These are phyloP conservation scores for Ophiostoma fasciatum DNA, from an alignment of 2,329 filamentous ascomycete genomes.

Conservation along the genomic window DNA sequence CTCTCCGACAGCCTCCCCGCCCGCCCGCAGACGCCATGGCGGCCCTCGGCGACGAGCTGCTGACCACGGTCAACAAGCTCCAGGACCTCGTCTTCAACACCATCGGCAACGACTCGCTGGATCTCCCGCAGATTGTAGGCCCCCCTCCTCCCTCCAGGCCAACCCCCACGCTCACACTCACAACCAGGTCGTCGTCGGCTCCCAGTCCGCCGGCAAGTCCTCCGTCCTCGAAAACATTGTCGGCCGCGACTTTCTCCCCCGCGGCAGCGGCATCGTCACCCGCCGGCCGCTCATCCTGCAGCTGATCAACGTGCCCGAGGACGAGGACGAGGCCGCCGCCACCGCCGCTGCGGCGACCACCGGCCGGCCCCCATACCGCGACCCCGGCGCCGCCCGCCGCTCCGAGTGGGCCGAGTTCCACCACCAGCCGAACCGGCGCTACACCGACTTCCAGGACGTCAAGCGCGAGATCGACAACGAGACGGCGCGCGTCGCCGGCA, in stretches of 20 bases:
- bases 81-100: slow-evolving; percentile 99
- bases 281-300: slow-evolving; percentile 88
- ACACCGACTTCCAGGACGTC: slow-evolving; percentile 96
- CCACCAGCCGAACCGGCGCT: slow-evolving; percentile 94
- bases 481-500: slow-evolving; percentile 90
- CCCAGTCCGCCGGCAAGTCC: slow-evolving; percentile 95
- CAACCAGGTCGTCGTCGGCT: slow-evolving; percentile 83
- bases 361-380: slow-evolving; percentile 51
- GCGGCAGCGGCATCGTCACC: slow-evolving; percentile 93
- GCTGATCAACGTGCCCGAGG: slow-evolving; percentile 87
- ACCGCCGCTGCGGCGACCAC: slow-evolving; percentile 19
- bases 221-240: slow-evolving; percentile 98
- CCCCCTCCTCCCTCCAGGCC: neutral
- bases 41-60: slow-evolving; percentile 85
- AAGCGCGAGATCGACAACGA: slow-evolving; percentile 94
- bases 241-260: slow-evolving; percentile 88
- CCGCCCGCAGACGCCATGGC: slow-evolving; percentile 53
- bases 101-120: slow-evolving; percentile 95
- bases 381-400: slow-evolving; percentile 52
- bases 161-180: slow-evolving; percentile 7
- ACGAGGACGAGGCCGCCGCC: slow-evolving; percentile 51
- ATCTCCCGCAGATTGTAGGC: slow-evolving; percentile 91
- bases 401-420: slow-evolving; percentile 89
- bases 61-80: slow-evolving; percentile 92
- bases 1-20: too few species aligned